A percentile compares a stretch with the other conserved stretches of the same genome.
These are phyloP conservation scores for Geotrichum australiense DNA, from an alignment of 1,139 yeast genomes.

Conservation along the genomic window DNA sequence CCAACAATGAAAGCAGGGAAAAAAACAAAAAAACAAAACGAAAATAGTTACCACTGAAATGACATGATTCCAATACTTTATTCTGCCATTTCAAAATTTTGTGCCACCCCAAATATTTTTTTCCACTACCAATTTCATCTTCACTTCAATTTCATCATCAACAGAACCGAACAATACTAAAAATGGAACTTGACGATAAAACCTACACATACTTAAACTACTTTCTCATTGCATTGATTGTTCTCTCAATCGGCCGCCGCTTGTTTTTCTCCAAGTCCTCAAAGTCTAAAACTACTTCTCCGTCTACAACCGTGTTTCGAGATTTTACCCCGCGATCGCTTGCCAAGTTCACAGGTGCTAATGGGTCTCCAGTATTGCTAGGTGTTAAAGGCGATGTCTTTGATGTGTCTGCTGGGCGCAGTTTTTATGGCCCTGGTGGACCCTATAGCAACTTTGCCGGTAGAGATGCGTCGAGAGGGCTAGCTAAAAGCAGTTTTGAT, in stretches of 20 bases:
- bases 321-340: conserved; percentile 61
- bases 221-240: conserved; percentile 14
- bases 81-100: neutral
- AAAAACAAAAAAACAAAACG: no score
- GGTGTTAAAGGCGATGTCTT: conserved; percentile 81
- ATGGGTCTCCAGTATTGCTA: conserved; percentile 62
- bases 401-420: conserved; percentile 75
- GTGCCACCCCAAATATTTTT: neutral
- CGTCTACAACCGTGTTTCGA: conserved; percentile 55
- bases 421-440: conserved; percentile 94
- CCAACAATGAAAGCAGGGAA: no score
- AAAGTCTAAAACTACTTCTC: neutral
- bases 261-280: conserved; percentile 14
- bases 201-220: conserved; percentile 15
- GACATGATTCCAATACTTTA: neutral
- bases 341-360: conserved; percentile 58
- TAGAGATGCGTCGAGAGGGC: conserved; percentile 90
- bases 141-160: neutral
- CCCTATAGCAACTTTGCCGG: conserved; percentile 96
- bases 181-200: conserved; percentile 6
- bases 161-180: neutral
- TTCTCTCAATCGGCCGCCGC: conserved; percentile 17
- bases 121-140: neutral
- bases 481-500: conserved; percentile 87
- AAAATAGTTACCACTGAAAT: neutral